phyloP scores from a whole-genome alignment of 805 yeast species.

The Starmerella floricola region DNA sequence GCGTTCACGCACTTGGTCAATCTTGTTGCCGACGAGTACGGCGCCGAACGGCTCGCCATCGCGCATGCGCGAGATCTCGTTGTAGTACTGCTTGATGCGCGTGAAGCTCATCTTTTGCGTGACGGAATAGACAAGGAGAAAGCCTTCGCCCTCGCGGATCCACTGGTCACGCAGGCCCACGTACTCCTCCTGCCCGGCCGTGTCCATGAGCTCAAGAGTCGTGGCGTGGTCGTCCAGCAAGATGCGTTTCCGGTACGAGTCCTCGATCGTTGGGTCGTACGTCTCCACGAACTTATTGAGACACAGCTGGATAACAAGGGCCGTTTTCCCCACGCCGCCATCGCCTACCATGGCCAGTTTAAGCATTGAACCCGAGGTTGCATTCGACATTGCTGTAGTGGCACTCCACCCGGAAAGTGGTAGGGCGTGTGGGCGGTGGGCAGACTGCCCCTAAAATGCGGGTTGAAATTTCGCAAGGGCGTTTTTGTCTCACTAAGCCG shows the following conservation, averaged over 20 bases:
- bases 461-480: not conserved
- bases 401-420: too few relatives aligned
- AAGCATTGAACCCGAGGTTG: conserved; percentile 32
- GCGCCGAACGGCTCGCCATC: conserved; percentile 46
- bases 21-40: conserved; percentile 85
- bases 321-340: conserved; percentile 98
- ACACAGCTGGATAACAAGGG: conserved; percentile 69
- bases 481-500: not conserved
- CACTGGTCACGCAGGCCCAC: conserved; percentile 85
- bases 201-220: conserved; percentile 79
- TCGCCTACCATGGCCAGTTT: conserved; percentile 95
- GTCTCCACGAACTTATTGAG: conserved; percentile 94
- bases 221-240: conserved; percentile 70
- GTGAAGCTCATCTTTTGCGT: conserved; percentile 77
- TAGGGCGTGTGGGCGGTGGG: too few relatives aligned
- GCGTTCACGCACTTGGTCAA: conserved; percentile 64
- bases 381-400: not conserved
- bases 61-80: conserved; percentile 67
- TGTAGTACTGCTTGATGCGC: conserved; percentile 67
- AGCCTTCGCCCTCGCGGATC: conserved; percentile 95
- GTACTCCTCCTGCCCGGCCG: conserved; percentile 98
- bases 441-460: too few relatives aligned
- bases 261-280: conserved; percentile 95
- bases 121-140: conserved; percentile 75
- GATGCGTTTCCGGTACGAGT: conserved; percentile 61